Percentiles rank a stretch among this genome's conserved stretches.
Conservation (phyloP, 2,329 filamentous ascomycete genomes). For the Ophiostoma ulmi region DNA sequence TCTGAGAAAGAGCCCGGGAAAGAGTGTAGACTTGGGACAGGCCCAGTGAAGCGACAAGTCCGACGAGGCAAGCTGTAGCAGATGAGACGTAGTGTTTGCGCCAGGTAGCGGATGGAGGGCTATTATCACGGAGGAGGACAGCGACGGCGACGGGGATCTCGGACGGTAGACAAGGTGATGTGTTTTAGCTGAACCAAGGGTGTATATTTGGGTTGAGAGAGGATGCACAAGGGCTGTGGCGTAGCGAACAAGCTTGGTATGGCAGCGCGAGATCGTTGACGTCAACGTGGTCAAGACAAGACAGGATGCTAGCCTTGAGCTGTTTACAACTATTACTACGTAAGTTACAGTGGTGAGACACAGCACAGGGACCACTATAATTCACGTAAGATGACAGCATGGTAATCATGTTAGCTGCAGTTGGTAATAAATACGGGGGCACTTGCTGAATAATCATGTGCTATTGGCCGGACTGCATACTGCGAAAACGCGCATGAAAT, state of each 20-base stretch:
- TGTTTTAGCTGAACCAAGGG: not conserved
- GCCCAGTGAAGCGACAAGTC: not conserved
- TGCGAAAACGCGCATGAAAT: constrained; percentile 7
- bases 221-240: not conserved
- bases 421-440: not conserved
- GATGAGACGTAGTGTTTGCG: not conserved
- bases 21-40: not conserved
- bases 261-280: constrained; percentile 4
- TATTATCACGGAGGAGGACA: not conserved
- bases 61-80: not conserved
- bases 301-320: not conserved
- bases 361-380: not conserved
- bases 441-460: not conserved
- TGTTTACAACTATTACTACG: not conserved
- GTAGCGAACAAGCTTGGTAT: not conserved
- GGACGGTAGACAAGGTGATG: not conserved
- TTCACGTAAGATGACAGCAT: constrained; percentile 6
- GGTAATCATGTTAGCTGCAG: not conserved
- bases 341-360: not conserved
- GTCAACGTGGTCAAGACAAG: not conserved
- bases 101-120: not conserved
- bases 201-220: not conserved
- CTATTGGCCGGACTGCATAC: not conserved
- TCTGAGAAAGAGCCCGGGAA: not conserved
- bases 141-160: not conserved